Evolutionary conservation across 2,329 filamentous ascomycete genomes (phyloP).

Genomic region (Ophiostoma himal-ulmi): DNA sequence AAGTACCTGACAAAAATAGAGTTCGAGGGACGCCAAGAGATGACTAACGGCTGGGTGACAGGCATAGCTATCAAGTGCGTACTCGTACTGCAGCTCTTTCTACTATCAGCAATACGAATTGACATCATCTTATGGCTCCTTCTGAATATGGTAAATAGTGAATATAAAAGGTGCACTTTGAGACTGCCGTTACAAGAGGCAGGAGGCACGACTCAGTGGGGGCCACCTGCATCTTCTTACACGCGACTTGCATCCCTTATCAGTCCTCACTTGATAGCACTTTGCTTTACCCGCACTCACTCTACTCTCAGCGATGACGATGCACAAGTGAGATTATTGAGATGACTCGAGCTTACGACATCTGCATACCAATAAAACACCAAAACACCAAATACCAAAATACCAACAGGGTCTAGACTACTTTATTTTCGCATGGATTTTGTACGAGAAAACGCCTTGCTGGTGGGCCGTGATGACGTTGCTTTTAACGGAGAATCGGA

Average conservation of each 20-base stretch:
- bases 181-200: background rate
- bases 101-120: background rate
- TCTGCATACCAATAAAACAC: background rate
- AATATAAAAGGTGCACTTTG: background rate
- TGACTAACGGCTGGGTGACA: background rate
- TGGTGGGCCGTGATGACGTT: slow-evolving; percentile 12
- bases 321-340: background rate
- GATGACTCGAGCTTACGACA: background rate
- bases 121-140: background rate
- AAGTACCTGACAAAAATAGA: slow-evolving; percentile 2
- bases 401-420: slow-evolving; percentile 4
- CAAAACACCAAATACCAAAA: no score
- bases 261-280: background rate
- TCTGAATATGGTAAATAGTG: background rate
- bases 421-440: background rate
- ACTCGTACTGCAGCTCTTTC: background rate
- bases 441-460: slow-evolving; percentile 9
- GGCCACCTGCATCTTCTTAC: background rate
- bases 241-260: slow-evolving; percentile 1
- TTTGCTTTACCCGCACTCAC: background rate
- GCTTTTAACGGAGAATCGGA: slow-evolving; percentile 8
- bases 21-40: background rate
- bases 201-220: slow-evolving; percentile 6
- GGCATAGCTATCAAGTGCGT: background rate
- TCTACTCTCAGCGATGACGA: background rate